Evolutionary conservation across 192 early-diverging fungal genomes (phyloP).

Genomic region (Hyaloraphidium curvatum): DNA sequence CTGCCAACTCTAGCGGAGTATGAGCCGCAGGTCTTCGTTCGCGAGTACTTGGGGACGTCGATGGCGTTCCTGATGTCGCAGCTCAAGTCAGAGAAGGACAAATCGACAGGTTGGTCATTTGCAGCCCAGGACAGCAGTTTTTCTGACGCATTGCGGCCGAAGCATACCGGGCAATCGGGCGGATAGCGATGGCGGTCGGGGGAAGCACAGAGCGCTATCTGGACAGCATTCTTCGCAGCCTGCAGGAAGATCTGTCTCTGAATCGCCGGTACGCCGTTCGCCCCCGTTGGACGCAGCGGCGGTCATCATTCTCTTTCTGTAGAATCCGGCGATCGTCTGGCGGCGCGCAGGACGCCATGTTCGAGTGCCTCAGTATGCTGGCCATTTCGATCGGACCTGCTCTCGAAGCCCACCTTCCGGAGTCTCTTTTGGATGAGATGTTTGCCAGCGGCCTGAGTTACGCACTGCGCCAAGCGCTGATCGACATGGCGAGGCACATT

Average conservation of each 20-base stretch:
- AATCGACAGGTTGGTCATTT: slow-evolving; percentile 20
- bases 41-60: slow-evolving; percentile 41
- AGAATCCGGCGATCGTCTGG: too few relatives aligned
- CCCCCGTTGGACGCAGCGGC: too few relatives aligned
- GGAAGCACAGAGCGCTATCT: slow-evolving; percentile 60
- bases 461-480: slow-evolving; percentile 57
- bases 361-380: slow-evolving; percentile 73
- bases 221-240: slow-evolving; percentile 49
- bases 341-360: slow-evolving; percentile 41
- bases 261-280: too few relatives aligned
- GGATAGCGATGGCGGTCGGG: slow-evolving; percentile 59
- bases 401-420: slow-evolving; percentile 69
- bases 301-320: too few relatives aligned
- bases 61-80: slow-evolving; percentile 53
- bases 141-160: slow-evolving; percentile 4
- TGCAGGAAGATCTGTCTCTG: slow-evolving; percentile 49
- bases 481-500: slow-evolving; percentile 60
- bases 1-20: slow-evolving; percentile 69
- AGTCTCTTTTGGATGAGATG: slow-evolving; percentile 77
- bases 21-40: slow-evolving; percentile 45
- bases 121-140: background rate
- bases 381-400: slow-evolving; percentile 79
- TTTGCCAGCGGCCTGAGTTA: slow-evolving; percentile 73
- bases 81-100: slow-evolving; percentile 50
- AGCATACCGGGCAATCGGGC: slow-evolving; percentile 72